These are phyloP conservation scores for Pseudocercospora crystallina DNA, from an alignment of 2,329 filamentous ascomycete genomes.

Conservation along the genomic window DNA sequence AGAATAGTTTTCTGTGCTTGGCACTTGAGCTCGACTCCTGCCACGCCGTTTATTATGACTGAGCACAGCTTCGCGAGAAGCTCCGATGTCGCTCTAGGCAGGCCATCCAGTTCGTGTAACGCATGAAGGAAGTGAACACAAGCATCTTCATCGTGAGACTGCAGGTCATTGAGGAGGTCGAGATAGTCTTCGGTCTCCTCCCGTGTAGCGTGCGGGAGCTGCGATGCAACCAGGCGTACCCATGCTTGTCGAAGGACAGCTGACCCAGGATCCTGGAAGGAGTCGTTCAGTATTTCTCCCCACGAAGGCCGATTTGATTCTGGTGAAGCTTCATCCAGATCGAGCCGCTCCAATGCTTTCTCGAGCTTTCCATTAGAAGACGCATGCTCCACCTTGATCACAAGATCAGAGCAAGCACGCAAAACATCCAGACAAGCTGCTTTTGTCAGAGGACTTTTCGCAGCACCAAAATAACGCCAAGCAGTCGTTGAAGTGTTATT, in stretches of 20 bases:
- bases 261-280: slow-evolving; percentile 1
- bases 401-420: slow-evolving; percentile 6
- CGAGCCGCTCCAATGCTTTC: neutral
- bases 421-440: slow-evolving; percentile 25
- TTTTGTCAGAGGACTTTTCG: slow-evolving; percentile 35
- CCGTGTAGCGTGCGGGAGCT: slow-evolving; percentile 2
- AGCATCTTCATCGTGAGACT: slow-evolving; percentile 20
- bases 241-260: slow-evolving; percentile 22
- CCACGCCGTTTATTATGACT: slow-evolving; percentile 5
- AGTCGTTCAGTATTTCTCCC: neutral
- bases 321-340: too few species aligned
- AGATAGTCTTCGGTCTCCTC: slow-evolving; percentile 1
- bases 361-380: neutral
- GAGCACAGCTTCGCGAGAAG: slow-evolving; percentile 9
- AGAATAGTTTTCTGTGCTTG: slow-evolving; percentile 10
- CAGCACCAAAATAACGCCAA: slow-evolving; percentile 8
- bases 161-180: slow-evolving; percentile 10
- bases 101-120: slow-evolving; percentile 1
- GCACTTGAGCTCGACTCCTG: slow-evolving; percentile 16
- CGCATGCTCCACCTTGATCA: neutral
- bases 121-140: slow-evolving; percentile 17
- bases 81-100: neutral
- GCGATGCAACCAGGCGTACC: slow-evolving; percentile 18
- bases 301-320: neutral
- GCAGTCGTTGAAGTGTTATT: too few species aligned